Percentiles rank a stretch among this genome's conserved stretches.
phyloP scores from a whole-genome alignment of 192 early-diverging fungal species.

The Physocladia obscura region DNA sequence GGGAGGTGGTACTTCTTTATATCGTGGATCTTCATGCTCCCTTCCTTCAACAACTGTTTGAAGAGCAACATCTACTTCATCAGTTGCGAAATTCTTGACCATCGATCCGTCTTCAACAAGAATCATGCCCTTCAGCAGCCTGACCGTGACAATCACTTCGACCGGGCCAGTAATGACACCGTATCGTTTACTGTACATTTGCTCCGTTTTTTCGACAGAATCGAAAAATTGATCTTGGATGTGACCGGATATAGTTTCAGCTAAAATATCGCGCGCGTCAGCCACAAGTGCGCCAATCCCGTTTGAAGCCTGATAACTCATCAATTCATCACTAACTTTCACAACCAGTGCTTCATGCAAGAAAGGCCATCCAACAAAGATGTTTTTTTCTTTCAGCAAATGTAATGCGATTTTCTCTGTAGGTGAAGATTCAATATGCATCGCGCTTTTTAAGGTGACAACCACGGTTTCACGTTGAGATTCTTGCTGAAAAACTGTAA shows the following conservation, averaged over 20 bases:
- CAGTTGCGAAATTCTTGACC: constrained; percentile 69
- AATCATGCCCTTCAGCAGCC: constrained; percentile 41
- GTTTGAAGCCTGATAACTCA: constrained; percentile 55
- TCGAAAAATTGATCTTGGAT: constrained; percentile 57
- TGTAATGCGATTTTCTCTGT: constrained; percentile 58
- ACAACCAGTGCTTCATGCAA: constrained; percentile 77
- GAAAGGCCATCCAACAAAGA: constrained; percentile 85
- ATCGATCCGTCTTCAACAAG: constrained; percentile 68
- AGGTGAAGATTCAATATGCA: constrained; percentile 40
- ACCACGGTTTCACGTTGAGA: constrained; percentile 76
- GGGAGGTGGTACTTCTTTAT: constrained; percentile 68
- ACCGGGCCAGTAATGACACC: constrained; percentile 70
- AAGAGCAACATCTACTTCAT: constrained; percentile 49
- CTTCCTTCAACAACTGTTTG: constrained; percentile 60
- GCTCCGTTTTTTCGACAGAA: constrained; percentile 58
- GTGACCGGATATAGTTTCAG: constrained; percentile 42
- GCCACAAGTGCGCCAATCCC: not conserved
- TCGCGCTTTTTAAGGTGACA: constrained; percentile 57
- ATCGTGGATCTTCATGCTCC: constrained; percentile 68
- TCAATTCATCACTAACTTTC: constrained; percentile 70
- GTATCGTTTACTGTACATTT: constrained; percentile 67
- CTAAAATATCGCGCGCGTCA: constrained; percentile 31
- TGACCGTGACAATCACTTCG: constrained; percentile 32
- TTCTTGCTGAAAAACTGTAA: constrained; percentile 82
- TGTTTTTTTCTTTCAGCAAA: constrained; percentile 52